phyloP scores from a whole-genome alignment of 257 asterid species.

The Coffea eugenioides region DNA sequence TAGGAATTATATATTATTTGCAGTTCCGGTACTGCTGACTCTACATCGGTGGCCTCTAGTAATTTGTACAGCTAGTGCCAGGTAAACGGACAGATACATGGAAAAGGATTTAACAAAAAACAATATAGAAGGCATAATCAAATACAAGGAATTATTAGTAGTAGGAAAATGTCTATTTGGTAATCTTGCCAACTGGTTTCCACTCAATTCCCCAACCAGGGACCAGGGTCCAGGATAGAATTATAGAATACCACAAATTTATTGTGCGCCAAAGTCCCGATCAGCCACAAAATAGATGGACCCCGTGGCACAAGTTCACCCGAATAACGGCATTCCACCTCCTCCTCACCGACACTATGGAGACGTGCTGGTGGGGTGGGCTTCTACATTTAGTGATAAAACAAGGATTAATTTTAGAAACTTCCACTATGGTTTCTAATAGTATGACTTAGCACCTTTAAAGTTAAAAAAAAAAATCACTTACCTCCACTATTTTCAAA shows the following conservation, averaged over 20 bases:
- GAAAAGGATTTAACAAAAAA: not conserved
- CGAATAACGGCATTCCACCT: not conserved
- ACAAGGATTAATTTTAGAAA: no score
- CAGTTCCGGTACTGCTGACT: no score
- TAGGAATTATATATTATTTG: no score
- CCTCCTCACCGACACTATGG: constrained; percentile 7
- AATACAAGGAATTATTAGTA: not conserved
- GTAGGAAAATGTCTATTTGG: constrained; percentile 2
- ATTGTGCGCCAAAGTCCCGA: not conserved
- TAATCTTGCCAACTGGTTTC: constrained; percentile 12
- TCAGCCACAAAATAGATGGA: not conserved
- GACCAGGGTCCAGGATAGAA: not conserved
- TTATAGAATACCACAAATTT: no score
- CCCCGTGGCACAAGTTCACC: not conserved
- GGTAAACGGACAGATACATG: not conserved
- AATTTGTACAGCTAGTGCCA: no score
- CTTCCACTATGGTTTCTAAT: no score
- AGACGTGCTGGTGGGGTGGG: no score
- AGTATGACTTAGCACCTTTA: no score
- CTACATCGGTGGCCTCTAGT: no score
- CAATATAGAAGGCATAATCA: not conserved
- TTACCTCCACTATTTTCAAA: no score
- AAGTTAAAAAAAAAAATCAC: no score
- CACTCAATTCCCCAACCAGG: constrained; percentile 9
- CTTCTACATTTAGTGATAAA: no score